Evolutionary conservation across 2,329 filamentous ascomycete species (phyloP), one percentile per base, ranked within the genome.

Genomic region (Talaromyces pinophilus): DNA sequence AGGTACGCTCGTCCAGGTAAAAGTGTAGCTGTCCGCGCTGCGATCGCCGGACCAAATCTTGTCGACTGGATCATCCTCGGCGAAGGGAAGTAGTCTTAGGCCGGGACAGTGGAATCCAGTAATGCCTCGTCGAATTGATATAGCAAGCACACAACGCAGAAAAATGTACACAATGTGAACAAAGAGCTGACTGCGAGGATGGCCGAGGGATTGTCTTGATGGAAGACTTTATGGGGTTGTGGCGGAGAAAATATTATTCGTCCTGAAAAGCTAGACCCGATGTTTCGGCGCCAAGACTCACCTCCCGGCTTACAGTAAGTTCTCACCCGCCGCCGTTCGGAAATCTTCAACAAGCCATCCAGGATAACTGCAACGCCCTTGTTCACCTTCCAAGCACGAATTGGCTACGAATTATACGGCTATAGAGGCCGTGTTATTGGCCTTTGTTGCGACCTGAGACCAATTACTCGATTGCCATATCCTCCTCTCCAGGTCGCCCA

Each of bases 21-120:
- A 63, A 76, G 74, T 69, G 73, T 76, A 71, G 64, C 57, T 67
- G 74, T 74, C 71, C 77, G 77, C 68, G 74, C 75, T 71, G 75
- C 74, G 67, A 73, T 74, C 62, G 76, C 73, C 74, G 69, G 67
- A 57, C 67, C 62, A 55, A 78, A 73, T 70, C 72, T 79, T 33
- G 71, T 72, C 70, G 78, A 71, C 63, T 74, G 73, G 71, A 81
- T 77, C 79, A 81, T 81, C 71, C 75, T 79, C 71, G 74, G 62
- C 35, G 40, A 61, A 50, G 46, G 62, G 40, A 33, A 65, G 54
- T 33, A 50, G 25, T 28, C 13, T 57, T 52, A 19, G 28, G 25
- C 57, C 44, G 35, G 46, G 15, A 54, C 38, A 62, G 25, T n/a
- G 28, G 7, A 40, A 42, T 38, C 60, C 46, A 57, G 38, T 38